Evolutionary conservation across 495 filamentous ascomycete genomes (phyloP), one percentile per base, ranked within the genome.

Genomic region (Penicillium paxilli): DNA sequence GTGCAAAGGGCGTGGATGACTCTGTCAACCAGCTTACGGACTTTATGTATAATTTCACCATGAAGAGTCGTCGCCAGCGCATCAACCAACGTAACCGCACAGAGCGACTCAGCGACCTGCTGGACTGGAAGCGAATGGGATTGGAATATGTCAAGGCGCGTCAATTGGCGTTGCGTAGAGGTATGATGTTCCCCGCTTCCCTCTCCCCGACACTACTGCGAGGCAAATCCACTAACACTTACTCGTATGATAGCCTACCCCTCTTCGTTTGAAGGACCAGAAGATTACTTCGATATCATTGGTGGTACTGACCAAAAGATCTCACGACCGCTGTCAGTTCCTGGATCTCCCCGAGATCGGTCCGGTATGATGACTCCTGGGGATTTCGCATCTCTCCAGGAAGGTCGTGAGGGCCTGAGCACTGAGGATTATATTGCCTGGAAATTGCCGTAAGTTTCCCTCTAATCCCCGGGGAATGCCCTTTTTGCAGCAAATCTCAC

Each of bases 31-130:
- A 98, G 68, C 86, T 98, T 35, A 82, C 89, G 19, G 84, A 88
- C 9, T 90, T 86, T 77, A 97, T 98, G 94, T 94, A 87, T 66
- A 90, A 98, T 24, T 98, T 98, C 69, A 84, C 90, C n/a, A 74
- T 79, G 55, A 98, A 98, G 82, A 96, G 90, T 70, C 86, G 91
- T 52, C 84, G 94, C 30, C 94, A 98, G 69, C 87, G 94, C 19
- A 98, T 98, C 77, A 98, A 98, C 76, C 95, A 97, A 75, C 84
- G 94, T 16, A 98, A 98, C 75, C 85, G 94, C n/a, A 98, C 95
- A 0, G 94, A 98, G 74, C 84, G 94, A 20, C 75, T 98, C 45
- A 95, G 91, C 60, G 94, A 98, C 67, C 79, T 98, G 25, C 77
- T 98, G 42, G 94, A 98, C 71, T 98, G 94, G 94, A 98, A 98